These are phyloP conservation scores for Heliamphora pulchella DNA, from an alignment of 179 eudicot genomes.

Conservation along the genomic window DNA sequence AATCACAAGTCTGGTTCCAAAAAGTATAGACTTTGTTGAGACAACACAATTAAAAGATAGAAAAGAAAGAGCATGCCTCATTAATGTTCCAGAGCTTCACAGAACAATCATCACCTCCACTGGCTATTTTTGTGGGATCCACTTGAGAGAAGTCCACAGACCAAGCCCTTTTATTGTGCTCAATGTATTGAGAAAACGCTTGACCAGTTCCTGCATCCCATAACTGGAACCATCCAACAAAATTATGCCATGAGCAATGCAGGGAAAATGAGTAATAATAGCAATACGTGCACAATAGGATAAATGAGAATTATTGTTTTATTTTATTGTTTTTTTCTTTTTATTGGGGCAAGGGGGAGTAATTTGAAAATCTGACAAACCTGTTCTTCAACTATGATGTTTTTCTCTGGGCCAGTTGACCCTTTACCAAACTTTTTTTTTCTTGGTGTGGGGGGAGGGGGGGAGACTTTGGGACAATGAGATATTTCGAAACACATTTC, in stretches of 20 bases:
- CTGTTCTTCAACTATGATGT: too few species aligned
- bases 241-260: constrained; percentile 5
- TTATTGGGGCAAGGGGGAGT: too few species aligned
- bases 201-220: constrained; percentile 97
- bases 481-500: background rate
- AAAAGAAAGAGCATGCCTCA: constrained; percentile 42
- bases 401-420: too few species aligned
- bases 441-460: background rate
- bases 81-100: constrained; percentile 89
- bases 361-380: too few species aligned
- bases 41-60: constrained; percentile 12
- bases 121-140: constrained; percentile 87
- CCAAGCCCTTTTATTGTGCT: constrained; percentile 89
- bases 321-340: too few species aligned
- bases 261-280: background rate
- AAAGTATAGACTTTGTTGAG: constrained; percentile 7
- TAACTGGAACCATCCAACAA: constrained; percentile 43
- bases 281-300: background rate
- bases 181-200: constrained; percentile 48
- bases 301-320: background rate
- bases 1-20: background rate
- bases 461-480: background rate
- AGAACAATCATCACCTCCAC: constrained; percentile 94
- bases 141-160: constrained; percentile 84
- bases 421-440: background rate